Evolutionary conservation across 176 grass and related monocot species (phyloP), one percentile per base, ranked within the genome.

Genomic region (Oryza glaberrima): DNA sequence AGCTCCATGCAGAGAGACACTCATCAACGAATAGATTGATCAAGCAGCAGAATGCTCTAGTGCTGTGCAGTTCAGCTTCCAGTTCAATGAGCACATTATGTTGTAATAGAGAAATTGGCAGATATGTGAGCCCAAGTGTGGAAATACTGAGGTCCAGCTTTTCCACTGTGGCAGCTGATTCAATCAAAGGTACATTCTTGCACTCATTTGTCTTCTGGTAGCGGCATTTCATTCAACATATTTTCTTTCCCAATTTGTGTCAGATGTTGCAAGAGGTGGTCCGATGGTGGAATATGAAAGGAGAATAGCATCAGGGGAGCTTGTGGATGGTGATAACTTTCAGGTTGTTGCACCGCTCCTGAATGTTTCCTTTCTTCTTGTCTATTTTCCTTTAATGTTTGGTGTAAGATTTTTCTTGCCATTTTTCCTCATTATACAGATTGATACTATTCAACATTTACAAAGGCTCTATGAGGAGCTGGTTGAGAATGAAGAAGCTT

Each of bases 381-480:
- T 30, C 43, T 69, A 61, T 13, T 10, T 84, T 80, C 26, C 2
- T 22, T 45, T 6, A 54, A 7, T 69, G 48, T 25, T 65, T 51
- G 32, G 9, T n/a, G 36, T 54, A 80, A 30, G 25, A 15, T 6
- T 23, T 43, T 70, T 48, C 26, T 17, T 5, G 11, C 43, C 0
- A 63, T 72, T 82, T 76, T 76, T 46, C 75, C 38, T 13, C 67
- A 81, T 72, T 25, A 70, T 70, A 83, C 90, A 98, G 96, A 36
- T 95, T 64, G 91, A 89, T 14, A 98, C 93, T 7, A 88, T 98
- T 90, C 88, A 86, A 65, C 82, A 90, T 77, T 69, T 95, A 81
- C 93, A 96, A 87, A 92, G 87, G 77, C 93, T 98, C 60, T 94
- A 98, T 45, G 90, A 92, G 5, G 82, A 94, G 20, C 84, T 98